phyloP scores from a whole-genome alignment of 2,329 filamentous ascomycete genomes.

The Nigrograna mackinnonii region DNA sequence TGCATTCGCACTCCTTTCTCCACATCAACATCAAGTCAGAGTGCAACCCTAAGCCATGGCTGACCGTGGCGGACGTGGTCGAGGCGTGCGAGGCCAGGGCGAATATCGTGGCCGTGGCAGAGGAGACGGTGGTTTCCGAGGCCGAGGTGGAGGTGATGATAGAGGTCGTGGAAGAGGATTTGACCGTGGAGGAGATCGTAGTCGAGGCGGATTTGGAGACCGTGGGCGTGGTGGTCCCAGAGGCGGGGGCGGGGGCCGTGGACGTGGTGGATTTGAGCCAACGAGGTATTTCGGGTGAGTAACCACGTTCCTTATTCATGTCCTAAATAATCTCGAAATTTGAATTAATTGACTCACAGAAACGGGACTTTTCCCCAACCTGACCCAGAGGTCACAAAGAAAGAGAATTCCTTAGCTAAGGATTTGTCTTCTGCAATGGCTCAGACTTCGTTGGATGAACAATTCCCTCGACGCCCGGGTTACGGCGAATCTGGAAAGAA shows the following conservation, averaged over 20 bases:
- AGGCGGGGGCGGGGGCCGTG: conserved; percentile 7
- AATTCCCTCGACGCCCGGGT: conserved; percentile 26
- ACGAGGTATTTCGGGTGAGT: neutral
- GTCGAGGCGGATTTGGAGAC: conserved; percentile 14
- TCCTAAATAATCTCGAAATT: too few relatives aligned
- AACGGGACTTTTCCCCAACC: conserved; percentile 34
- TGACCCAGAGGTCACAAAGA: conserved; percentile 31
- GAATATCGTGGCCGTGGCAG: conserved; percentile 19
- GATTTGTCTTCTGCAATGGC: conserved; percentile 26
- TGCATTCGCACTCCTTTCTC: neutral
- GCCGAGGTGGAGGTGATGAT: conserved; percentile 15
- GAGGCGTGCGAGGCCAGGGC: too few relatives aligned
- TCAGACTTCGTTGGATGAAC: conserved; percentile 19
- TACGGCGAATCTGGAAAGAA: conserved; percentile 41
- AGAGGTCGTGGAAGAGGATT: conserved; percentile 16
- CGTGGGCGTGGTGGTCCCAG: conserved; percentile 10
- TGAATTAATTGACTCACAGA: conserved; percentile 11
- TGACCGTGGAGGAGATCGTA: conserved; percentile 20
- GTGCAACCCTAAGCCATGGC: conserved; percentile 12
- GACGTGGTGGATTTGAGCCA: conserved; percentile 14
- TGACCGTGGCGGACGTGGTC: conserved; percentile 24
- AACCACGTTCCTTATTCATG: too few relatives aligned
- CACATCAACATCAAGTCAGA: neutral
- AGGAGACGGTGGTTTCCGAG: conserved; percentile 21
- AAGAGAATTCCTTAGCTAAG: conserved; percentile 37